Evolutionary conservation across 2,329 filamentous ascomycete genomes (phyloP), one percentile per base, ranked within the genome.

Genomic region (Xylaria digitata): DNA sequence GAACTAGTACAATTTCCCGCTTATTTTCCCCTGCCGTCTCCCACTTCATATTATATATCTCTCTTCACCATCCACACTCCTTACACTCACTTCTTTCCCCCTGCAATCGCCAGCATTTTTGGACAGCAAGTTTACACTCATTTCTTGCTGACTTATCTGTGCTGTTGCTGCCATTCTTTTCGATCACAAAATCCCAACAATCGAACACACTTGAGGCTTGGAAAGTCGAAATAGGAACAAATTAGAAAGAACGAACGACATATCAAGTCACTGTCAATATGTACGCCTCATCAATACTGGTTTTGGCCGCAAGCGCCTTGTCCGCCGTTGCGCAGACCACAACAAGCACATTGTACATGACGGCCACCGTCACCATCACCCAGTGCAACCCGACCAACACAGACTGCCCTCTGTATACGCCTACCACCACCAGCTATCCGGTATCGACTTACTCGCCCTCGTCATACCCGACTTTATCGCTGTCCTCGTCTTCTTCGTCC

Each of bases 381-480:
- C 70, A 73, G 69, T 77, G 75, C 73, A 72, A 71, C 63, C 67
- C 74, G 30, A 71, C 70, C 53, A 75, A 77, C 69, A 71, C 75
- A 2, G 72, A 62, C 13, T 77, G 75, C 71, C 75, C 75, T 30
- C 68, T 76, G 55, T 76, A 77, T 70, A 74, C 71, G 42, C 63
- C 75, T 53, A 49, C 68, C 23, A 53, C 70, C 45, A 75, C 34
- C 11, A 67, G 72, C 2, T 64, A 34, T 32, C 40, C 65, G 42
- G 40, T 60, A 21, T 59, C 26, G 26, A 26, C 26, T 26, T 26
- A 26, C 26, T 26, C 26, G 26, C 26, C 26, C 26, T 26, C 60
- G 3, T 64, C 70, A n/a, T 68, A 68, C 34, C 63, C 70, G 4
- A 63, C 68, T n/a, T 62, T 69, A 43, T 50, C 53, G 6, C 21